phyloP scores from a whole-genome alignment of 2,329 filamentous ascomycete species.

The Talaromyces marneffei region DNA sequence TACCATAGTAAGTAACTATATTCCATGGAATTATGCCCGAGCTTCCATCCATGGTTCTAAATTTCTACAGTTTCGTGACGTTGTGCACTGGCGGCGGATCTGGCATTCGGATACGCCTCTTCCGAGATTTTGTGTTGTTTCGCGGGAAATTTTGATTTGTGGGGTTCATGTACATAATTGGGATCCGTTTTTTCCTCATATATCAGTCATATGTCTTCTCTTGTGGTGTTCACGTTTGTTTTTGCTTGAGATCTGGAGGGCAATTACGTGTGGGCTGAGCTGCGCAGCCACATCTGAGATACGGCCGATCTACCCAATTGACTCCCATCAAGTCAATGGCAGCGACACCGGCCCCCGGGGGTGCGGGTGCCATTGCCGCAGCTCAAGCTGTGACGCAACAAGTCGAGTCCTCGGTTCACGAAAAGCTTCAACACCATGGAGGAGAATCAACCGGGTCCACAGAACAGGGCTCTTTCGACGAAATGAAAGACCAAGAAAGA shows the following conservation, averaged over 20 bases:
- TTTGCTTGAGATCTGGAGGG: not conserved
- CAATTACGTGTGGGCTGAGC: not conserved
- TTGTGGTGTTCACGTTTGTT: not conserved
- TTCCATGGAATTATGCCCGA: not conserved
- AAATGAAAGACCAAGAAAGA: slow-evolving; percentile 8
- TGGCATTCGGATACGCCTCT: not conserved
- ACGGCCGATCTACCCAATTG: not conserved
- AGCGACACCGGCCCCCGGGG: not conserved
- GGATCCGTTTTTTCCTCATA: not conserved
- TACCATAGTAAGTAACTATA: too few species aligned
- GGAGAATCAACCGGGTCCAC: slow-evolving; percentile 4
- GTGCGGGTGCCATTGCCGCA: not conserved
- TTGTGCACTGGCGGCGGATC: not conserved
- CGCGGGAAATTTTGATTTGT: not conserved
- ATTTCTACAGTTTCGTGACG: not conserved
- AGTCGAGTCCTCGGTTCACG: not conserved
- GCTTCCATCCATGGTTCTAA: not conserved
- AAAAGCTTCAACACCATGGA: not conserved
- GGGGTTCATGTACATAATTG: not conserved
- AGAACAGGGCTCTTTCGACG: slow-evolving; percentile 5
- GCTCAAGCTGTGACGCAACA: not conserved
- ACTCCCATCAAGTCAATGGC: not conserved
- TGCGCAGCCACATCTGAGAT: not conserved
- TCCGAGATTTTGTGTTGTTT: not conserved
- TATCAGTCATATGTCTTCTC: not conserved